phyloP scores from a whole-genome alignment of 352 stramenopile genomes.

The Phytophthora ohioensis region DNA sequence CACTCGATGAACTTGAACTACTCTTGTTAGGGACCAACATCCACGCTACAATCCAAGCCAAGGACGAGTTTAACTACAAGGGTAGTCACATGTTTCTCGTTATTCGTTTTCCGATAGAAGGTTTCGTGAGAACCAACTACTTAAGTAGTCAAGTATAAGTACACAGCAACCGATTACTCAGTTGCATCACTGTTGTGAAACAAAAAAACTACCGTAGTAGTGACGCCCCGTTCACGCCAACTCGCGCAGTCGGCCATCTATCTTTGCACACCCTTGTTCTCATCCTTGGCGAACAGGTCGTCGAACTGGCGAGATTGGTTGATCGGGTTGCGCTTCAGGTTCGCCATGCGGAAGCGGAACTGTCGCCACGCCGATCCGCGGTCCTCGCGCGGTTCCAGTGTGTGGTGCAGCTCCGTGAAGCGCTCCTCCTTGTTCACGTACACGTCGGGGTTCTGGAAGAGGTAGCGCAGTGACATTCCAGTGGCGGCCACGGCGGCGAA shows the following conservation, averaged over 20 bases:
- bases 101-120: too few species aligned
- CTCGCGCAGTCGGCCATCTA: slow-evolving; percentile 16
- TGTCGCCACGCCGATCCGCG: slow-evolving; percentile 46
- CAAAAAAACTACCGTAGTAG: too few species aligned
- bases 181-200: too few species aligned
- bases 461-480: slow-evolving; percentile 49
- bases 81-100: too few species aligned
- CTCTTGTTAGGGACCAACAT: too few species aligned
- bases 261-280: slow-evolving; percentile 67
- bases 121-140: too few species aligned
- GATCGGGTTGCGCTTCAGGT: slow-evolving; percentile 72
- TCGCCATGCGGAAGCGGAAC: slow-evolving; percentile 73
- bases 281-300: slow-evolving; percentile 56
- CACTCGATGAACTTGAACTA: too few species aligned
- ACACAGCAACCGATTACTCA: too few species aligned
- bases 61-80: too few species aligned
- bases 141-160: too few species aligned
- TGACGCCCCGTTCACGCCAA: too few species aligned
- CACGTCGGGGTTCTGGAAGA: slow-evolving; percentile 67
- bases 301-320: slow-evolving; percentile 78
- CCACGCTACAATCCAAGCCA: too few species aligned
- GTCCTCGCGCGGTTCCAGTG: slow-evolving; percentile 41
- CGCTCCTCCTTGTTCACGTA: slow-evolving; percentile 74
- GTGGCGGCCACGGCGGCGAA: slow-evolving; percentile 47
- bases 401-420: slow-evolving; percentile 54